phyloP scores from a whole-genome alignment of 208 protist genomes.

The Acanthamoeba lenticulata region DNA sequence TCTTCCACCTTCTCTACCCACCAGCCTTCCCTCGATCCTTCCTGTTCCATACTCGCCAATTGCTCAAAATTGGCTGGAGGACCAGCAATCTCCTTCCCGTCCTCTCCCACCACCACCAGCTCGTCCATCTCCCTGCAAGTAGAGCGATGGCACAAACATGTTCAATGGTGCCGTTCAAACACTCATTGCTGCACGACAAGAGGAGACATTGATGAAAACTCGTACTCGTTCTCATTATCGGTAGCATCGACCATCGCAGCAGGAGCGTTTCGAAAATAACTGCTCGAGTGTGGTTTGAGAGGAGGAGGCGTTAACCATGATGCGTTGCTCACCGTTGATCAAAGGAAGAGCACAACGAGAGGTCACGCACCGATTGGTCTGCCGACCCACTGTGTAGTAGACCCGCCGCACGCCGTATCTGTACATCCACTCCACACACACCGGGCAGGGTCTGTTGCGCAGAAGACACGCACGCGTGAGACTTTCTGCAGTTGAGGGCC shows the following conservation, averaged over 20 bases:
- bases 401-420: constrained; percentile 30
- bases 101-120: background rate
- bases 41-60: background rate
- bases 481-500: no score
- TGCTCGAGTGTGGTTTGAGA: background rate
- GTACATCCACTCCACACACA: constrained; percentile 57
- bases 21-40: constrained; percentile 34
- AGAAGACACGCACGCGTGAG: background rate
- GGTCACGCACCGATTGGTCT: background rate
- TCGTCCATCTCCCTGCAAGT: constrained; percentile 26
- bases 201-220: background rate
- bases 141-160: background rate
- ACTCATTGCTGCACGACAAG: no score
- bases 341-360: background rate
- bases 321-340: background rate
- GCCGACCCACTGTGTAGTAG: constrained; percentile 49
- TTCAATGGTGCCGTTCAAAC: background rate
- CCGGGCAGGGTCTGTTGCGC: constrained; percentile 17
- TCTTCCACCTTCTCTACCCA: constrained; percentile 53
- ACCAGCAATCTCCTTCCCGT: background rate
- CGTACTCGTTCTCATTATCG: constrained; percentile 37
- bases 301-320: background rate
- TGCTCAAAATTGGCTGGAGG: background rate
- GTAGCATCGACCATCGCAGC: background rate
- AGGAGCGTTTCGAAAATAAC: background rate